These are phyloP conservation scores for Claviceps sorghi DNA, from an alignment of 2,329 filamentous ascomycete species.

Conservation along the genomic window DNA sequence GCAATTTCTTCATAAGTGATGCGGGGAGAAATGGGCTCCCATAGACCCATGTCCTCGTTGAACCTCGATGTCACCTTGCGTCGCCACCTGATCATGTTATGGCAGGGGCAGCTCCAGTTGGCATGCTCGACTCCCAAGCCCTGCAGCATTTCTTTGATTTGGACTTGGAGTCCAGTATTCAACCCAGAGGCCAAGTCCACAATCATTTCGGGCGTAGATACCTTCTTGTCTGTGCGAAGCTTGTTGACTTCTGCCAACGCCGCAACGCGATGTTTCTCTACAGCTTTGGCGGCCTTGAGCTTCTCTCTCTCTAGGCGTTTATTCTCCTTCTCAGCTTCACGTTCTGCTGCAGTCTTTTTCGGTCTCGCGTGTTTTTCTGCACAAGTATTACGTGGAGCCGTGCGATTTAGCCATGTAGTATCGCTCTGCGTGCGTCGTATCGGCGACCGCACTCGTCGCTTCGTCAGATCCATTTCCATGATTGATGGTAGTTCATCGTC, in stretches of 20 bases:
- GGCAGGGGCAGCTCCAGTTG: constrained; percentile 30
- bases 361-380: constrained; percentile 33
- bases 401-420: constrained; percentile 10
- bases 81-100: constrained; percentile 50
- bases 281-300: constrained; percentile 45
- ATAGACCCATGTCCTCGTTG: constrained; percentile 45
- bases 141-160: constrained; percentile 35
- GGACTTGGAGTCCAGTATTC: constrained; percentile 27
- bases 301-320: constrained; percentile 42
- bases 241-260: constrained; percentile 63
- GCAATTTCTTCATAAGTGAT: constrained; percentile 45
- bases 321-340: constrained; percentile 33
- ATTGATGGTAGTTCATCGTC: constrained; percentile 39
- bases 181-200: constrained; percentile 50
- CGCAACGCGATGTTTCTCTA: constrained; percentile 48
- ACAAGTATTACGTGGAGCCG: constrained; percentile 20
- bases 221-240: constrained; percentile 56
- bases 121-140: constrained; percentile 33
- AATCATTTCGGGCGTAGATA: constrained; percentile 64
- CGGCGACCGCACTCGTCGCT: constrained; percentile 9
- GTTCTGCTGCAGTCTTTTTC: constrained; percentile 2
- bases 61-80: constrained; percentile 51
- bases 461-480: constrained; percentile 22
- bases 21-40: constrained; percentile 44
- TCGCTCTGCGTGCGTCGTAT: constrained; percentile 20